Percentiles rank a stretch among this genome's conserved stretches.
Evolutionary conservation across 2,329 filamentous ascomycete genomes (phyloP).

Genomic region (Aspergillus ustus): DNA sequence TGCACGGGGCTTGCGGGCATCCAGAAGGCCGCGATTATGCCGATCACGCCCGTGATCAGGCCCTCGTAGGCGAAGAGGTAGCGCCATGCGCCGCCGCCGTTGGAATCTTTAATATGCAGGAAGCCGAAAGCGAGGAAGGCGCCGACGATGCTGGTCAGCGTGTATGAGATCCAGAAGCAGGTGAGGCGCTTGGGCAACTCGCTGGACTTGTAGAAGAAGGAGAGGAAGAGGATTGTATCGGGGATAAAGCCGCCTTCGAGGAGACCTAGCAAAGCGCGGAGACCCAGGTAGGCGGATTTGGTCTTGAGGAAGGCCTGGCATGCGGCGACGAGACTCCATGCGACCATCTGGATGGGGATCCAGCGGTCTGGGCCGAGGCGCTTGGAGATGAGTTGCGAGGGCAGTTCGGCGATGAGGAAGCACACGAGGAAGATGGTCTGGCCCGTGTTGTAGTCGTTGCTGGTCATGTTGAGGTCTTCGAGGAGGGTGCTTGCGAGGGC

Average conservation of each 20-base stretch:
- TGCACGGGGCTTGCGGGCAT: conserved; percentile 68
- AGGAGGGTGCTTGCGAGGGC: conserved; percentile 67
- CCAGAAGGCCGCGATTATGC: conserved; percentile 61
- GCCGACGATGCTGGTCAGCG: conserved; percentile 51
- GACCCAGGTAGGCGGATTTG: conserved; percentile 46
- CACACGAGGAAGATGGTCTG: conserved; percentile 44
- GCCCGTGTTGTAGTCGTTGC: conserved; percentile 50
- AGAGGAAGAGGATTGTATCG: conserved; percentile 60
- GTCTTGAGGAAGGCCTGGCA: conserved; percentile 57
- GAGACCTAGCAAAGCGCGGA: conserved; percentile 52
- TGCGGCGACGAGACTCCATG: conserved; percentile 59
- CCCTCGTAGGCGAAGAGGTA: conserved; percentile 49
- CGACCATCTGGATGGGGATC: conserved; percentile 63
- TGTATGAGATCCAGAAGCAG: conserved; percentile 71
- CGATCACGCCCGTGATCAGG: conserved; percentile 58
- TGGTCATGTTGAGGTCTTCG: conserved; percentile 52
- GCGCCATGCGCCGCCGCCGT: conserved; percentile 45
- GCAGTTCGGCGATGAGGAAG: conserved; percentile 59
- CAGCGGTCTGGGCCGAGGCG: conserved; percentile 63
- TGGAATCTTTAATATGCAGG: conserved; percentile 42
- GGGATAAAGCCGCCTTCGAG: conserved; percentile 59
- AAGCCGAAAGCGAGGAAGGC: conserved; percentile 53
- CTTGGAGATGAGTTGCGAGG: conserved; percentile 64
- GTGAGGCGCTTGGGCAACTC: conserved; percentile 71
- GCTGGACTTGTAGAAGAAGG: conserved; percentile 74